phyloP scores from a whole-genome alignment of 805 yeast species.

The Saccharomycodes ludwigii region DNA sequence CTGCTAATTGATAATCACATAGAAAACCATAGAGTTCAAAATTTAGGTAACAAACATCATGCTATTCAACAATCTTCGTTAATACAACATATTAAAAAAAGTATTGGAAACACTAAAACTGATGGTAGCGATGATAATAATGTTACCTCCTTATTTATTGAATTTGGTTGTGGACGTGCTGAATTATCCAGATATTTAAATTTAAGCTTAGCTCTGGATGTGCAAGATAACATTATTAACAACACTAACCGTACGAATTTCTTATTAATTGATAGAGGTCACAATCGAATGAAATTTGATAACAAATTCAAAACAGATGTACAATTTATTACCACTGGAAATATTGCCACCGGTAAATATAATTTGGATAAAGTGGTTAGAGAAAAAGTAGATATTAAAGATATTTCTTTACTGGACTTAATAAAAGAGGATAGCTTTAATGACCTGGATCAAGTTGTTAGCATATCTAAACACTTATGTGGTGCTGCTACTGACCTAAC shows the following conservation, averaged over 20 bases:
- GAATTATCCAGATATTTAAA: constrained; percentile 61
- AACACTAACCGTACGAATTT: constrained; percentile 23
- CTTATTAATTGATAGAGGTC: constrained; percentile 64
- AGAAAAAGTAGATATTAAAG: constrained; percentile 69
- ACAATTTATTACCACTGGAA: constrained; percentile 1
- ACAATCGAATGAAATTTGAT: constrained; percentile 71
- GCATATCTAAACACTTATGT: constrained; percentile 79
- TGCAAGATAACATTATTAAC: not conserved
- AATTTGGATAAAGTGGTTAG: constrained; percentile 29
- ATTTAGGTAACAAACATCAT: constrained; percentile 54
- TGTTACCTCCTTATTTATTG: constrained; percentile 33
- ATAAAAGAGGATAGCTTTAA: constrained; percentile 18
- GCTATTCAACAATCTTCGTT: constrained; percentile 73
- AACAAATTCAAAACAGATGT: constrained; percentile 48
- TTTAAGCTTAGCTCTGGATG: constrained; percentile 2
- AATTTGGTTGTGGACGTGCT: constrained; percentile 88
- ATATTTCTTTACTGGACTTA: constrained; percentile 40
- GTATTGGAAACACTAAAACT: constrained; percentile 25
- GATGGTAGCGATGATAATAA: constrained; percentile 9
- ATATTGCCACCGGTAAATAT: too few relatives aligned
- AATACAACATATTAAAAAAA: constrained; percentile 48
- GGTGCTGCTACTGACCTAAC: constrained; percentile 92
- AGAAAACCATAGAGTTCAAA: constrained; percentile 30
- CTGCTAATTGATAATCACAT: constrained; percentile 16
- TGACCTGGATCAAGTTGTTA: constrained; percentile 27